Conservation (phyloP, 805 yeast genomes). For the Starmera quercuum region DNA sequence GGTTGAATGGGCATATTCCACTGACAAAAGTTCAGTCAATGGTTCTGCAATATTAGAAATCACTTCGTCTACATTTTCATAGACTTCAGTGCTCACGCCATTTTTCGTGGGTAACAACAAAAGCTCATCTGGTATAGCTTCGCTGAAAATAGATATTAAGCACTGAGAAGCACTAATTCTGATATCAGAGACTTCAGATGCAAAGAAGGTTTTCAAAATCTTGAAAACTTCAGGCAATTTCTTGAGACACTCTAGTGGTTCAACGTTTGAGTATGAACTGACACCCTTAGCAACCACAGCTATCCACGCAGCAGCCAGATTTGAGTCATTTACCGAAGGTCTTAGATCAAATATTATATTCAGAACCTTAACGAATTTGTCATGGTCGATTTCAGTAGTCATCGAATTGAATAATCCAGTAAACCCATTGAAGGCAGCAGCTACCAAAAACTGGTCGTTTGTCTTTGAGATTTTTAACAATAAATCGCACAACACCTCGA, state of each 20-base stretch:
- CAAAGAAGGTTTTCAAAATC: slow-evolving; percentile 54
- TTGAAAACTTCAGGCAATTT: slow-evolving; percentile 52
- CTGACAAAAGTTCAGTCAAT: slow-evolving; percentile 54
- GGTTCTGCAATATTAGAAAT: slow-evolving; percentile 45
- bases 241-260: slow-evolving; percentile 42
- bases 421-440: slow-evolving; percentile 76
- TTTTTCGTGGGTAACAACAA: slow-evolving; percentile 41
- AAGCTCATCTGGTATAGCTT: slow-evolving; percentile 53
- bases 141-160: slow-evolving; percentile 66
- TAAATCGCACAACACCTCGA: slow-evolving; percentile 69
- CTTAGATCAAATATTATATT: slow-evolving; percentile 69
- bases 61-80: slow-evolving; percentile 49
- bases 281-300: slow-evolving; percentile 87
- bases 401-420: slow-evolving; percentile 69
- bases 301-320: slow-evolving; percentile 89
- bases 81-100: slow-evolving; percentile 36
- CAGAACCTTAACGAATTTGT: slow-evolving; percentile 55
- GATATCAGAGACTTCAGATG: slow-evolving; percentile 57
- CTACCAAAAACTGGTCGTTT: slow-evolving; percentile 77
- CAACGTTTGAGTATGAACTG: slow-evolving; percentile 43
- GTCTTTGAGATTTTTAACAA: slow-evolving; percentile 72
- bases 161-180: slow-evolving; percentile 80
- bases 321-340: slow-evolving; percentile 77
- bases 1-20: slow-evolving; percentile 71
- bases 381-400: slow-evolving; percentile 51